These are phyloP conservation scores for Lophium mytilinum DNA, from an alignment of 495 filamentous ascomycete species.

Conservation along the genomic window DNA sequence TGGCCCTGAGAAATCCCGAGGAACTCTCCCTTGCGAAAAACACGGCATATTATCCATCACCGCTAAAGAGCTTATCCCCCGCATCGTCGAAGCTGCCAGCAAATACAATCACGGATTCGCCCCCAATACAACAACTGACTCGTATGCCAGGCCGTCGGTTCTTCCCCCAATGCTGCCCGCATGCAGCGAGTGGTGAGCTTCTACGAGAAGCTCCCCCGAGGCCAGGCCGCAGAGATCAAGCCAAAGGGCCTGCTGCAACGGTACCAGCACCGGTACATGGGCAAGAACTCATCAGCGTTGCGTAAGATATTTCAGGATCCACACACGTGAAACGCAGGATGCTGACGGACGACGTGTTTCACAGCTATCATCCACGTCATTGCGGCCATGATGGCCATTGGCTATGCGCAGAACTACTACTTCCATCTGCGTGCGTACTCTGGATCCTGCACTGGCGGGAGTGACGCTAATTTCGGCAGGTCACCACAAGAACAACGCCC, in stretches of 20 bases:
- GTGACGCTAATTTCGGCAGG: slow-evolving; percentile 48
- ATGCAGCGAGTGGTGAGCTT: slow-evolving; percentile 96
- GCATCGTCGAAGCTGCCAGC: no score
- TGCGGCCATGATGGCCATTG: slow-evolving; percentile 60
- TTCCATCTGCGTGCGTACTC: slow-evolving; percentile 88
- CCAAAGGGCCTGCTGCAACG: slow-evolving; percentile 68
- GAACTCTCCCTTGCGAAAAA: no score
- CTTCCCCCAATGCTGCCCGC: slow-evolving; percentile 84
- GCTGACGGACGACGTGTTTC: slow-evolving; percentile 17
- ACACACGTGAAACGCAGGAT: background rate
- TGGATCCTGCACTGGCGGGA: background rate
- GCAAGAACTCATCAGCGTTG: slow-evolving; percentile 75
- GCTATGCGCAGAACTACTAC: slow-evolving; percentile 97
- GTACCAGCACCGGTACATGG: slow-evolving; percentile 93
- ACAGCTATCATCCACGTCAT: slow-evolving; percentile 84
- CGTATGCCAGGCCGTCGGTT: slow-evolving; percentile 66
- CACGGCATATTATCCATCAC: no score
- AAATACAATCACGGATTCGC: background rate
- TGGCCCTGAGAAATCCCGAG: slow-evolving; percentile 18
- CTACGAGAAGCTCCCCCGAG: slow-evolving; percentile 94
- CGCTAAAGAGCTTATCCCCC: no score
- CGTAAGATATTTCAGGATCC: slow-evolving; percentile 52
- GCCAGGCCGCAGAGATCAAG: slow-evolving; percentile 71
- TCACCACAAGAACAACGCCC: slow-evolving; percentile 98
- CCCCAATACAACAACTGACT: slow-evolving; percentile 5